phyloP scores from a whole-genome alignment of 768 basidiomycete species.

The Trametes villosa region DNA sequence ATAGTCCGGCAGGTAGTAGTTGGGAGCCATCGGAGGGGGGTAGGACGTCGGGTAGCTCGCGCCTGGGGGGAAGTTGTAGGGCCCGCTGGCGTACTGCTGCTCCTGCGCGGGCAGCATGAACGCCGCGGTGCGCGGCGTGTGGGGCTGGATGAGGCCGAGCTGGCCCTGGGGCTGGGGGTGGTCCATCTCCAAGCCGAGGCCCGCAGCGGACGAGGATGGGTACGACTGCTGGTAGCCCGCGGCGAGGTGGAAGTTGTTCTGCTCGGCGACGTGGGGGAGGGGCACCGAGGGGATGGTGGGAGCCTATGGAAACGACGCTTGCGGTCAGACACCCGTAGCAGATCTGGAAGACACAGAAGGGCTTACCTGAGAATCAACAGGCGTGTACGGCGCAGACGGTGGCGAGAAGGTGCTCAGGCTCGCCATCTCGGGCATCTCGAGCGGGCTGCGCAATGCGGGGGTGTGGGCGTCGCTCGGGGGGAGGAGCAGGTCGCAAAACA shows the following conservation, averaged over 20 bases:
- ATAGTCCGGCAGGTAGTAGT: too few relatives aligned
- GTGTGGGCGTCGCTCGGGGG: background rate
- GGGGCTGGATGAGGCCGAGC: background rate
- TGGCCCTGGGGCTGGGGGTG: constrained; percentile 5
- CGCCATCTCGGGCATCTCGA: background rate
- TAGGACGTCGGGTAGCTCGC: too few relatives aligned
- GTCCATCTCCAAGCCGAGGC: background rate
- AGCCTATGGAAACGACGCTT: background rate
- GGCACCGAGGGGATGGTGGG: background rate
- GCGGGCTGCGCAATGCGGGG: background rate
- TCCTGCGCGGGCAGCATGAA: background rate
- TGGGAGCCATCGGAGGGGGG: too few relatives aligned
- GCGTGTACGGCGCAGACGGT: background rate
- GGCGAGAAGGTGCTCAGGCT: background rate
- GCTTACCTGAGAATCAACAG: constrained; percentile 1
- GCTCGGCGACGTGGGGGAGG: constrained; percentile 2
- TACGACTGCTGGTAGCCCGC: background rate
- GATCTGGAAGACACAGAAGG: background rate
- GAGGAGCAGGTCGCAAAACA: too few relatives aligned
- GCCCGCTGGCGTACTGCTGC: background rate
- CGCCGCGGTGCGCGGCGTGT: background rate
- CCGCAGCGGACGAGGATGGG: background rate
- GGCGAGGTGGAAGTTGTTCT: background rate
- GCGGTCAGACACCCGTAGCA: too few relatives aligned
- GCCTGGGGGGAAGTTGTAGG: background rate